Percentiles rank a stretch among this genome's conserved stretches.
phyloP scores from a whole-genome alignment of 2,329 filamentous ascomycete genomes.

The Penicillium sp. region DNA sequence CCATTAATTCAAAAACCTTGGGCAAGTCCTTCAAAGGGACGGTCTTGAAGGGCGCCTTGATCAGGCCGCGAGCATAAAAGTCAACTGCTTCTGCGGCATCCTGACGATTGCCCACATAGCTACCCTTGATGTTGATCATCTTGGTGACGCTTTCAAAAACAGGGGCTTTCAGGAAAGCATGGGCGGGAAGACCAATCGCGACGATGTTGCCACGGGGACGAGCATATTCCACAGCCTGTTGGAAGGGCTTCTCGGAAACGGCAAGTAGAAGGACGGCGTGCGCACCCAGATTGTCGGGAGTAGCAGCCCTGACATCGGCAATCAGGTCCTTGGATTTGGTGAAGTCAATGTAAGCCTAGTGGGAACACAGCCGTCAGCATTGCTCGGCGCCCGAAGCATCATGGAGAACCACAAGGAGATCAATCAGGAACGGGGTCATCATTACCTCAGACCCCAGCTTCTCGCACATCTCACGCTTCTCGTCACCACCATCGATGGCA shows the following conservation, averaged over 20 bases:
- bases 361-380: constrained; percentile 1
- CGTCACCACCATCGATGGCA: constrained; percentile 75
- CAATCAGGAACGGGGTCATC: background rate
- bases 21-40: constrained; percentile 74
- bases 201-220: constrained; percentile 76
- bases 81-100: constrained; percentile 86
- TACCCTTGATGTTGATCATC: constrained; percentile 90
- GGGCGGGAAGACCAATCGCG: constrained; percentile 80
- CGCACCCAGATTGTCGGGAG: constrained; percentile 72
- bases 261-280: constrained; percentile 84
- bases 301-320: constrained; percentile 74
- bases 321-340: constrained; percentile 68
- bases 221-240: constrained; percentile 85
- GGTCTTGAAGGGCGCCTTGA: constrained; percentile 81
- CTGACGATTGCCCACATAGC: constrained; percentile 86
- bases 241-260: constrained; percentile 85
- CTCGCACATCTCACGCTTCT: constrained; percentile 65
- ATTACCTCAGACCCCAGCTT: constrained; percentile 58
- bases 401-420: too few species aligned
- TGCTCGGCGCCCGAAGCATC: too few species aligned
- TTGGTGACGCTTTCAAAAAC: constrained; percentile 84
- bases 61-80: constrained; percentile 76
- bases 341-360: constrained; percentile 70
- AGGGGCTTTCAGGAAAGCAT: constrained; percentile 71
- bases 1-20: constrained; percentile 71